Evolutionary conservation across 345 rosid species (phyloP).

Genomic region (Corchorus capsularis): DNA sequence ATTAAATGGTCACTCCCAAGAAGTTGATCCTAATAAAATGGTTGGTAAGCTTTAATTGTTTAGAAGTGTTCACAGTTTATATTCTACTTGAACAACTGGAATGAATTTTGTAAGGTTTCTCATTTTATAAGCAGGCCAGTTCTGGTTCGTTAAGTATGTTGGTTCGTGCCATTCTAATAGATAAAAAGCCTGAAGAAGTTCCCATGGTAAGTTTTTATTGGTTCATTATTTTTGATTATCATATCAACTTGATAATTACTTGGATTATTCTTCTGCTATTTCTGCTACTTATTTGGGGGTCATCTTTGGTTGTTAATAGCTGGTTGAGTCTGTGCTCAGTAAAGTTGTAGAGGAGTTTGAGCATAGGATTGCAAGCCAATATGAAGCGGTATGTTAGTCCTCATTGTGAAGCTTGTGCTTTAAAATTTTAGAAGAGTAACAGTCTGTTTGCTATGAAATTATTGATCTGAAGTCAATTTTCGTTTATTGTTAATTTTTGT

Average conservation of each 20-base stretch:
- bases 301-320: conserved; percentile 43
- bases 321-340: conserved; percentile 89
- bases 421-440: conserved; percentile 21
- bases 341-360: conserved; percentile 89
- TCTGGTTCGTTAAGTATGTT: conserved; percentile 69
- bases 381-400: conserved; percentile 52
- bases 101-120: conserved; percentile 11
- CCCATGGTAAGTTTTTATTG: conserved; percentile 53
- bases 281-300: conserved; percentile 26
- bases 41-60: conserved; percentile 47
- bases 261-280: conserved; percentile 2
- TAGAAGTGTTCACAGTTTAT: conserved; percentile 7
- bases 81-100: conserved; percentile 13
- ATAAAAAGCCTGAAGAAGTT: conserved; percentile 85
- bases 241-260: not conserved
- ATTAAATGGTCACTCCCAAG: conserved; percentile 29
- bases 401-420: conserved; percentile 16
- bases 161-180: conserved; percentile 70
- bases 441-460: not conserved
- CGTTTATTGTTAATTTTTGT: conserved; percentile 11
- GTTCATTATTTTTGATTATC: not conserved
- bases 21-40: conserved; percentile 59
- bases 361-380: conserved; percentile 69
- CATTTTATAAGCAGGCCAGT: conserved; percentile 12
- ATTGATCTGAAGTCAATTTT: conserved; percentile 7